phyloP scores from a whole-genome alignment of 2,329 filamentous ascomycete genomes.

The Colletotrichum costaricense region DNA sequence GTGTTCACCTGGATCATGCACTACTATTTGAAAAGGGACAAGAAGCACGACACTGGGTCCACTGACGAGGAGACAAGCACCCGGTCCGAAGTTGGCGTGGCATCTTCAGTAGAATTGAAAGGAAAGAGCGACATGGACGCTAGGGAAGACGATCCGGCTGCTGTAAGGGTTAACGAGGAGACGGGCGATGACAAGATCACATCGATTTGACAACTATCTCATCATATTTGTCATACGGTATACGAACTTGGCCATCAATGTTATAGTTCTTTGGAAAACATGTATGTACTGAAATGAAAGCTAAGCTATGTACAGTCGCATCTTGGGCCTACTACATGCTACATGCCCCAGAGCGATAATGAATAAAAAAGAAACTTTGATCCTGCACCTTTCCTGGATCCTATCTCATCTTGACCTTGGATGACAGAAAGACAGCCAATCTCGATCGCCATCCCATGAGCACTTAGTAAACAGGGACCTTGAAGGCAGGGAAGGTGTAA shows the following conservation, averaged over 20 bases:
- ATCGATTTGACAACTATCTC: background rate
- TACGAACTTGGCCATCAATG: too few species aligned
- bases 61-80: background rate
- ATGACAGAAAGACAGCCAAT: too few species aligned
- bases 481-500: slow-evolving; percentile 34
- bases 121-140: background rate
- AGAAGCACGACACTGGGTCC: background rate
- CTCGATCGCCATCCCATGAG: too few species aligned
- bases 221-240: too few species aligned
- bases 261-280: too few species aligned
- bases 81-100: background rate
- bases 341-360: too few species aligned
- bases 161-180: background rate
- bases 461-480: slow-evolving; percentile 32
- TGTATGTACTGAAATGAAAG: too few species aligned
- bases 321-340: too few species aligned
- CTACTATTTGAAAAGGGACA: slow-evolving; percentile 22
- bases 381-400: too few species aligned
- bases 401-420: too few species aligned
- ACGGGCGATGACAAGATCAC: background rate
- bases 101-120: background rate
- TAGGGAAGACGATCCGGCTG: background rate
- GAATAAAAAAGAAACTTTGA: too few species aligned
- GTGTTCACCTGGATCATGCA: slow-evolving; percentile 23
- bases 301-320: too few species aligned